Conservation (phyloP, 2,329 filamentous ascomycete species). For the Alternaria panax region DNA sequence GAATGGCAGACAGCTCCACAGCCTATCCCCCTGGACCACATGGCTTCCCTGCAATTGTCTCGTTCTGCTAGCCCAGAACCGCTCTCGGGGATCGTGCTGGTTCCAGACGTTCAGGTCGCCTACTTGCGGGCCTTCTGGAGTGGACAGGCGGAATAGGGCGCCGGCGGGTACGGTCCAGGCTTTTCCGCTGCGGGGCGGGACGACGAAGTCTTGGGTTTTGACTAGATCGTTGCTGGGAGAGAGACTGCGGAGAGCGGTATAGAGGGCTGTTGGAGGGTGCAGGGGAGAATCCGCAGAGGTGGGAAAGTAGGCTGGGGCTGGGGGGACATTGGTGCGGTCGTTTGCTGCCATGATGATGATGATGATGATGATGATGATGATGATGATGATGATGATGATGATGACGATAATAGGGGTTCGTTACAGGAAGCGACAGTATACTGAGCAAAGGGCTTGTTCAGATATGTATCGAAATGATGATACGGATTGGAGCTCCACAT, state of each 20-base stretch:
- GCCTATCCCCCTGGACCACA: slow-evolving; percentile 72
- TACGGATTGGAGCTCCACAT: not conserved
- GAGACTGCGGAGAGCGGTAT: slow-evolving; percentile 31
- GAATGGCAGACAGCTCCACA: slow-evolving; percentile 82
- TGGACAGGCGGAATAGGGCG: slow-evolving; percentile 74
- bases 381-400: slow-evolving; percentile 5
- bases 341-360: slow-evolving; percentile 8
- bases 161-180: slow-evolving; percentile 76
- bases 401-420: not conserved
- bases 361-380: slow-evolving; percentile 3
- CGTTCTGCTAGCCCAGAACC: slow-evolving; percentile 82
- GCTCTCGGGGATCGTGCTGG: slow-evolving; percentile 75
- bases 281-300: slow-evolving; percentile 40
- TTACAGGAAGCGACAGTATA: not conserved
- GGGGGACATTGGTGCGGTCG: slow-evolving; percentile 23
- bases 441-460: not conserved
- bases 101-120: slow-evolving; percentile 87
- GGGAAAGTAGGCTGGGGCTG: slow-evolving; percentile 48
- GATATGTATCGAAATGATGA: not conserved
- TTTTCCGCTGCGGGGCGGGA: slow-evolving; percentile 76
- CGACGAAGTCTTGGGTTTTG: slow-evolving; percentile 47
- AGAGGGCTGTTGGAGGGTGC: slow-evolving; percentile 43
- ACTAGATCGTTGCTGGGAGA: slow-evolving; percentile 9
- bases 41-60: slow-evolving; percentile 80
- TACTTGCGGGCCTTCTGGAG: slow-evolving; percentile 77